Conservation (phyloP, 1,139 yeast genomes). For the Candida albicans region DNA sequence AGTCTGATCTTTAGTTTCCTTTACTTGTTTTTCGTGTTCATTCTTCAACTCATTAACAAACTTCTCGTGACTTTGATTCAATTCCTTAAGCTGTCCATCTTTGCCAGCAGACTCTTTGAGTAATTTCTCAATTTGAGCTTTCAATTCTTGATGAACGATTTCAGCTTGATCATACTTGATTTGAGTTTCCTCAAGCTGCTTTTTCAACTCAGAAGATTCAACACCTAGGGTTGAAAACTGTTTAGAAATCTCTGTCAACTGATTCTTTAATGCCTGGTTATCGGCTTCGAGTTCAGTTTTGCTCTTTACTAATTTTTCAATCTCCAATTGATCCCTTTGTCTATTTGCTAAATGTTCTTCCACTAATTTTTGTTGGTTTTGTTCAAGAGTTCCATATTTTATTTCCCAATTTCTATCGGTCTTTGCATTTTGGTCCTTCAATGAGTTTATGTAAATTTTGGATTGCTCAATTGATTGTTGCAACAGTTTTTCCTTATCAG, state of each 20-base stretch:
- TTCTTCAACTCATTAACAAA: not conserved
- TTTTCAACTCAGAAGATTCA: not conserved
- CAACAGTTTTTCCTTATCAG: not conserved
- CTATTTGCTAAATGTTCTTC: not conserved
- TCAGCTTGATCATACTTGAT: not conserved
- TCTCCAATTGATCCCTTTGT: not conserved
- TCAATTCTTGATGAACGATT: not conserved
- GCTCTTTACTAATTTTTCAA: no score
- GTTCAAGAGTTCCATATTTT: not conserved
- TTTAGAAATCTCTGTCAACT: not conserved
- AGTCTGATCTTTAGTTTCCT: not conserved
- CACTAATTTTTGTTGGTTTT: not conserved
- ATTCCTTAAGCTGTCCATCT: constrained; percentile 1
- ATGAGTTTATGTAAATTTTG: not conserved
- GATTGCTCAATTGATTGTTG: not conserved
- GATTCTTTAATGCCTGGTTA: constrained; percentile 1
- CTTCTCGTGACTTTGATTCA: not conserved
- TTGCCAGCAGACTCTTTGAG: constrained; percentile 1
- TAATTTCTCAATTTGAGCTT: not conserved
- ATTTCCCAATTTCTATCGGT: constrained; percentile 1
- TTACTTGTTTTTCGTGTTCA: not conserved
- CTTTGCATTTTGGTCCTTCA: not conserved
- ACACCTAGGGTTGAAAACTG: not conserved
- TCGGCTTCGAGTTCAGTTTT: not conserved
- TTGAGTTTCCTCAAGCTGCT: not conserved